These are phyloP conservation scores for Serendipita sp. DNA, from an alignment of 768 basidiomycete species.

Conservation along the genomic window DNA sequence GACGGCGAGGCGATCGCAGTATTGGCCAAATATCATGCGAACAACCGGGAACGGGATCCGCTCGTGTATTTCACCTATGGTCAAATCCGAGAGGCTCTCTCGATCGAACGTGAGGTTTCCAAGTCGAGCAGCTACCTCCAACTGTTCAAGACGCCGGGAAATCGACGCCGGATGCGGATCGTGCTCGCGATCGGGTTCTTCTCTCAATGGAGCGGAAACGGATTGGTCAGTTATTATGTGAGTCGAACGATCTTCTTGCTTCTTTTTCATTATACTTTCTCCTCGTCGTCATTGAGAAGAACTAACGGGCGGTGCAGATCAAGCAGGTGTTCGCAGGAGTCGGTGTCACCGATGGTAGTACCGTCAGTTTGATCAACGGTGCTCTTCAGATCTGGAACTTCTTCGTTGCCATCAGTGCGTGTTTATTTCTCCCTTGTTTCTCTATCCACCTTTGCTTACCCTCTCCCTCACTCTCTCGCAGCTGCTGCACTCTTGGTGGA, in stretches of 20 bases:
- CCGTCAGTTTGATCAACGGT: slow-evolving; percentile 47
- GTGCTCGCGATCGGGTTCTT: slow-evolving; percentile 52
- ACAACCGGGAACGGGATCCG: slow-evolving; percentile 12
- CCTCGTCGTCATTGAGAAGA: slow-evolving; percentile 35
- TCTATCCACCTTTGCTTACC: not conserved
- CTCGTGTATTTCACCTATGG: slow-evolving; percentile 6
- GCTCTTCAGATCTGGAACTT: slow-evolving; percentile 52
- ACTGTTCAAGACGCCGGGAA: slow-evolving; percentile 47
- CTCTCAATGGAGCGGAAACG: slow-evolving; percentile 43
- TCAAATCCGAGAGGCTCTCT: slow-evolving; percentile 50
- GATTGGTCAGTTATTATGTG: slow-evolving; percentile 6
- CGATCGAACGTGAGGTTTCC: slow-evolving; percentile 41
- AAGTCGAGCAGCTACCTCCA: slow-evolving; percentile 32
- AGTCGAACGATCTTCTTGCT: not conserved
- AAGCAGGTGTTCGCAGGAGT: slow-evolving; percentile 49
- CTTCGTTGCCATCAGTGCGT: slow-evolving; percentile 25
- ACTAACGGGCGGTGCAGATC: slow-evolving; percentile 45
- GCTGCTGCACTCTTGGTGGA: slow-evolving; percentile 49
- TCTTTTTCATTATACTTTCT: not conserved
- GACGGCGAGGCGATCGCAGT: slow-evolving; percentile 43
- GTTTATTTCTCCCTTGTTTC: not conserved
- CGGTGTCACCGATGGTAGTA: slow-evolving; percentile 36
- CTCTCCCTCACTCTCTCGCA: slow-evolving; percentile 14
- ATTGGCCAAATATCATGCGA: slow-evolving; percentile 58
- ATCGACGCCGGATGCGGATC: slow-evolving; percentile 49